Evolutionary conservation across 257 asterid genomes (phyloP), one percentile per base, ranked within the genome.

Genomic region (Avicennia marina): DNA sequence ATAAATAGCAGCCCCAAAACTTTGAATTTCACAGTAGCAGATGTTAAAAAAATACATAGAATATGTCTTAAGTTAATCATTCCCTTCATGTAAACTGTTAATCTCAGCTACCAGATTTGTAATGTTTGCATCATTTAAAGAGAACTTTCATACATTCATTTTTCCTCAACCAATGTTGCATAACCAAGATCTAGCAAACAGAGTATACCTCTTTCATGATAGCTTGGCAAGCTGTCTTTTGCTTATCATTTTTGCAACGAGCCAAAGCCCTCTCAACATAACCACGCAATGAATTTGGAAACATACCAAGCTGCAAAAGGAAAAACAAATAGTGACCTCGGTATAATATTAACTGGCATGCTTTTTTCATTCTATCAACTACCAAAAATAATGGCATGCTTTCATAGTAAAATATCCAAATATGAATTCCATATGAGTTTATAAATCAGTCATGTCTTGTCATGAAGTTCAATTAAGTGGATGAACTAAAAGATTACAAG

Each of bases 261-360:
- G 94, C 87, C 78, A 93, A 78, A 58, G 94, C 95, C 81, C 99
- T 84, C 79, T 89, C 96, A 75, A 93, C 99, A 78, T 93, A 93
- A 64, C 97, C 99, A 57, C 95, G 82, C 65, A 93, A 73, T 33
- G 99, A 86, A 51, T 86, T 82, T 7, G 99, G 99, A 69, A 93
- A 93, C 64, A 69, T 21, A 58, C 81, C 87, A 66, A 96, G 86
- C 99, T 93, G 81, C 76, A 79, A 59, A 68, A 60, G 52, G 26
- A 72, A 76, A 58, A 42, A n/a, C n/a, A n/a, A n/a, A 40, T 19
- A 42, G 29, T 44, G 63, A 59, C 56, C 34, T 62, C 55, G 67
- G 71, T 50, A 51, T 36, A 62, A 31, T 27, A 63, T 56, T 25
- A 27, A 21, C 56, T n/a, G 21, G 56, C 33, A 29, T 7, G 27